Evolutionary conservation across 2,329 filamentous ascomycete species (phyloP).

Genomic region (Penicillium aurantiogriseum): DNA sequence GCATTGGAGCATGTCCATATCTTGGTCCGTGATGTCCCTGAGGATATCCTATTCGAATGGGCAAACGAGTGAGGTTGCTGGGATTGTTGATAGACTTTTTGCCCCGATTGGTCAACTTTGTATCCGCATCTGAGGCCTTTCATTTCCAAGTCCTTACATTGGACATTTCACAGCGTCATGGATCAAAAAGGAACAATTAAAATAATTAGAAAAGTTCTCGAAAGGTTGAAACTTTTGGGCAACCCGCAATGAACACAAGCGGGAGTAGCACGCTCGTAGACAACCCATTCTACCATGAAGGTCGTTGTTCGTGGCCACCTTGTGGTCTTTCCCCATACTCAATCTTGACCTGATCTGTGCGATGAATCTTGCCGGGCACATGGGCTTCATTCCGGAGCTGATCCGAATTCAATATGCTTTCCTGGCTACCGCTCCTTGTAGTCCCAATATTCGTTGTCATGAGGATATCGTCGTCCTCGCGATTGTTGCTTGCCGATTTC

Average conservation of each 20-base stretch:
- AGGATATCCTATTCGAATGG: constrained; percentile 46
- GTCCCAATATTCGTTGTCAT: background rate
- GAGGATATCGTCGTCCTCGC: background rate
- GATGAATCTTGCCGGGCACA: constrained; percentile 15
- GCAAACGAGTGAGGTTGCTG: constrained; percentile 33
- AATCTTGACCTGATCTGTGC: constrained; percentile 23
- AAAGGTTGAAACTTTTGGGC: background rate
- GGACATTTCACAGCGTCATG: background rate
- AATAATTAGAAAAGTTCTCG: background rate
- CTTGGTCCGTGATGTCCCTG: constrained; percentile 50
- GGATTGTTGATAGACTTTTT: background rate
- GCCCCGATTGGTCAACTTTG: background rate
- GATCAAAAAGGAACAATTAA: background rate
- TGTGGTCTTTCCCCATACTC: constrained; percentile 16
- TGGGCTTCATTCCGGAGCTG: background rate
- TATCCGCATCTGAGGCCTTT: background rate
- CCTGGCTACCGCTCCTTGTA: constrained; percentile 11
- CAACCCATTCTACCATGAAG: background rate
- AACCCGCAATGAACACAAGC: background rate
- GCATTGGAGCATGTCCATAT: constrained; percentile 59
- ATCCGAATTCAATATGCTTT: constrained; percentile 19
- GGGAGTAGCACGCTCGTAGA: background rate
- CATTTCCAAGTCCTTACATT: background rate
- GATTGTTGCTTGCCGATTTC: background rate
- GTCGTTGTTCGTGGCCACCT: background rate